Conservation (phyloP, 352 stramenopile species). For the Globisporangium irregulare region DNA sequence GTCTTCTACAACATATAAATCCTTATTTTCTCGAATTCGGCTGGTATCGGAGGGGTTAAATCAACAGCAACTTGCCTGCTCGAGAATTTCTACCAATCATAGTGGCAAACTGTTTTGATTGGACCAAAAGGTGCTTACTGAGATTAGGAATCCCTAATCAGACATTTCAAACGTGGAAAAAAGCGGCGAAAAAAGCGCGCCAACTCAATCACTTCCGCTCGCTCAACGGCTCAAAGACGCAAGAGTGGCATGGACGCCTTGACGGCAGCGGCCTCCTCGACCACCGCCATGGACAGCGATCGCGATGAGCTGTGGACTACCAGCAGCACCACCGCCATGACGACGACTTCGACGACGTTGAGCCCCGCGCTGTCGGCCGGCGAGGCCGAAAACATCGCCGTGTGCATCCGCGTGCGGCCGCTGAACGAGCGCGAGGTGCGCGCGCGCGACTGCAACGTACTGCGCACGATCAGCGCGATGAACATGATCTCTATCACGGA, state of each 20-base stretch:
- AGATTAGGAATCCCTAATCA: not conserved
- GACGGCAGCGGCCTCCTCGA: not conserved
- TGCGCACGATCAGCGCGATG: slow-evolving; percentile 35
- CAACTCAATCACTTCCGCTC: not conserved
- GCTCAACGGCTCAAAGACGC: not conserved
- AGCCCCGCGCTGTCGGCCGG: slow-evolving; percentile 5
- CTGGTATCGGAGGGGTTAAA: too few species aligned
- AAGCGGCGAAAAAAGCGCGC: not conserved
- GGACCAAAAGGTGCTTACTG: not conserved
- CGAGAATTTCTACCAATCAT: too few species aligned
- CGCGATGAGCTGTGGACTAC: not conserved
- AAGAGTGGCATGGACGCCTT: slow-evolving; percentile 1
- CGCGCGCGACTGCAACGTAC: slow-evolving; percentile 38
- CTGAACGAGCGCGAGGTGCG: slow-evolving; percentile 70
- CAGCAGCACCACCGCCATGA: not conserved
- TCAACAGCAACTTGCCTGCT: too few species aligned
- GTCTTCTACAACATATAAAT: too few species aligned
- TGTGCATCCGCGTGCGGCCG: slow-evolving; percentile 80
- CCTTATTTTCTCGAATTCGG: too few species aligned
- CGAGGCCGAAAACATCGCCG: slow-evolving; percentile 70
- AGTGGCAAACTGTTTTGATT: not conserved
- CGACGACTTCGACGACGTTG: not conserved
- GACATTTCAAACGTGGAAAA: not conserved
- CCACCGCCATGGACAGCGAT: not conserved
- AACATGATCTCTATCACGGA: slow-evolving; percentile 65